Evolutionary conservation across 495 filamentous ascomycete species (phyloP), one percentile per base, ranked within the genome.

Genomic region (Recurvomyces mirabilis): DNA sequence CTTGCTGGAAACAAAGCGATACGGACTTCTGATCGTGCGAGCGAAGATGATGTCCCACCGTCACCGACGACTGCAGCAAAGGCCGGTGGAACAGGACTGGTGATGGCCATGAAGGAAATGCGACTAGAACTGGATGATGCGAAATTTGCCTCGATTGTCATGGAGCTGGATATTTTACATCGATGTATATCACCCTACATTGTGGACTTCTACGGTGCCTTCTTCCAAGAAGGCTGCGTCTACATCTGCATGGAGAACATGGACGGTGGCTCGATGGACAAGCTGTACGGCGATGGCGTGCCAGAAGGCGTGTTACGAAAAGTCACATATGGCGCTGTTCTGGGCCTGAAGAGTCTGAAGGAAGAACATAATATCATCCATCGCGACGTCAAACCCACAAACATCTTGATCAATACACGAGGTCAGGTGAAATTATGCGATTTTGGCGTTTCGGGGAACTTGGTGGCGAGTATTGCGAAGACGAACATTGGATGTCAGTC

Each of bases 101-200:
- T 93, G 52, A 99, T 99, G 91, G 91, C 91, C 12, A 96, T 99
- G 91, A 96, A 99, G 57, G 91, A 99, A 63, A 93, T 96, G 45
- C 76, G 91, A n/a, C 68, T 99, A 19, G 91, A 99, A 60, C 67
- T 99, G 29, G 91, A 99, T 53, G 91, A 96, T 59, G 81, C 81
- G 42, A 96, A 96, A 61, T 94, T 99, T 60, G 79, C 83, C 4
- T 85, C 91, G 32, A 99, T 99, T 59, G 87, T 96, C 56, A 99
- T 96, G 80, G 91, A 99, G 60, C 67, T 99, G 34, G 87, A 96
- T 53, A 87, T 99, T 45, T 72, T 99, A 6, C 91, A 99, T 64
- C 84, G 88, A 41, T 99, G 91, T 57, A 67, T 87, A 14, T 94
- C 87, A 4, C 93, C 91, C 0, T 94, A 86, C 60, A 94, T 99